These are phyloP conservation scores for Xylariaceae sp. DNA, from an alignment of 2,329 filamentous ascomycete genomes.

Conservation along the genomic window DNA sequence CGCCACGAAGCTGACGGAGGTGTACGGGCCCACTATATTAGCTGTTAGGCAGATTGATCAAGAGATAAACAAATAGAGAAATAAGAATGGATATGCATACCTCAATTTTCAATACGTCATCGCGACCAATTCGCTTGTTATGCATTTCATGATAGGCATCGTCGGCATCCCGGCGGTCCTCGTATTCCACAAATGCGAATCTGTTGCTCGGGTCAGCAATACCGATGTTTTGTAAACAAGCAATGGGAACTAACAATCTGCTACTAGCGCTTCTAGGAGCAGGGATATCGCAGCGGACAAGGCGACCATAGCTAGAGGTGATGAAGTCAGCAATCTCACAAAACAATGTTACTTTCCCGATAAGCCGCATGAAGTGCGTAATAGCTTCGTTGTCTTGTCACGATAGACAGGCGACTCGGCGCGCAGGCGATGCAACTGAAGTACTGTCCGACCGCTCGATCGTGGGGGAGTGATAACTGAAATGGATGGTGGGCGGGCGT, in stretches of 20 bases:
- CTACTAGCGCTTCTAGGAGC: constrained; percentile 90
- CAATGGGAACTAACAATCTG: constrained; percentile 71
- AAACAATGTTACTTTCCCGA: constrained; percentile 30
- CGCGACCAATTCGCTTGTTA: constrained; percentile 94
- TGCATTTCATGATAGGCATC: constrained; percentile 99
- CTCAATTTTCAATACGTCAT: constrained; percentile 97
- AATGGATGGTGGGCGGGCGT: constrained; percentile 32
- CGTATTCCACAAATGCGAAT: constrained; percentile 98
- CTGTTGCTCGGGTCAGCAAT: constrained; percentile 39
- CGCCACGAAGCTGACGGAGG: constrained; percentile 97
- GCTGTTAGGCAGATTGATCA: constrained; percentile 17
- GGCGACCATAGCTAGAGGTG: constrained; percentile 76
- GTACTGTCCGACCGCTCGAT: constrained; percentile 45
- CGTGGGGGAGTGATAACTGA: constrained; percentile 39
- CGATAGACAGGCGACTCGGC: constrained; percentile 34
- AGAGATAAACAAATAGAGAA: neutral
- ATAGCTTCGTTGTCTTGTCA: constrained; percentile 33
- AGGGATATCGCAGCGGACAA: constrained; percentile 97
- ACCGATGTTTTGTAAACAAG: constrained; percentile 10
- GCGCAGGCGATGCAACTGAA: constrained; percentile 34
- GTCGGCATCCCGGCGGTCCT: constrained; percentile 95
- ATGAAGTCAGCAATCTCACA: constrained; percentile 42
- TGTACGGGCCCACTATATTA: constrained; percentile 87
- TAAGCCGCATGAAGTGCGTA: constrained; percentile 32
- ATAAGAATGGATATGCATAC: constrained; percentile 49